Evolutionary conservation across 345 rosid genomes (phyloP), one percentile per base, ranked within the genome.

Genomic region (Euphorbia peplus): DNA sequence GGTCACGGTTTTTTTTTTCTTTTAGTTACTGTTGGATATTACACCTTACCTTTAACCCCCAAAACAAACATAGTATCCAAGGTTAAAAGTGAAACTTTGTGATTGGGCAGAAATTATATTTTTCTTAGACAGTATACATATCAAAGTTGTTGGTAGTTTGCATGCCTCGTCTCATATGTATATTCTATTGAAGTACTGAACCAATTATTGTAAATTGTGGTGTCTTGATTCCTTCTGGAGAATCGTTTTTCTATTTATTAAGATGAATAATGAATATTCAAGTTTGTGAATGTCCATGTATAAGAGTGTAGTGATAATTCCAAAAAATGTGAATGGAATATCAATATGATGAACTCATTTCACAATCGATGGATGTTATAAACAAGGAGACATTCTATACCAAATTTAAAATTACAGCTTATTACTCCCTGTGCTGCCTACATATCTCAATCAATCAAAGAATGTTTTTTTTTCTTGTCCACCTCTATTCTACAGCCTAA

Each of bases 301-400:
- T n/a, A n/a, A 24, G 54, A 50, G 7, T 24, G 18, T 19, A 39
- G n/a, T 25, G 69, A 65, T 50, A 24, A 57, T 65, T 29, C 57
- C 59, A 65, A 39, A 65, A 65, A 39, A 65, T 42, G 26, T 28
- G 37, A 41, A 21, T 3, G 4, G 4, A 3, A 21, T 3, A 10
- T 12, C 11, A 0, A 16, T 13, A n/a, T n/a, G n/a, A n/a, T n/a
- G n/a, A n/a, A n/a, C n/a, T 42, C 21, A 8, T 24, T 9, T 8
- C 3, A 19, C 7, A 3, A 10, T 61, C 8, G 29, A 47, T 47
- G 58, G 48, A 50, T 12, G 59, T 51, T 62, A 5, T 39, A 39
- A 32, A 41, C 66, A 62, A 62, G 51, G 51, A 62, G 66, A 41
- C 19, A 42, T 63, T 44, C 26, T 63, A 41, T 59, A 42, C 32